Evolutionary conservation across 1,284 basidiomycete genomes (phyloP), one percentile per base, ranked within the genome.

Genomic region (Tilletia setariae): DNA sequence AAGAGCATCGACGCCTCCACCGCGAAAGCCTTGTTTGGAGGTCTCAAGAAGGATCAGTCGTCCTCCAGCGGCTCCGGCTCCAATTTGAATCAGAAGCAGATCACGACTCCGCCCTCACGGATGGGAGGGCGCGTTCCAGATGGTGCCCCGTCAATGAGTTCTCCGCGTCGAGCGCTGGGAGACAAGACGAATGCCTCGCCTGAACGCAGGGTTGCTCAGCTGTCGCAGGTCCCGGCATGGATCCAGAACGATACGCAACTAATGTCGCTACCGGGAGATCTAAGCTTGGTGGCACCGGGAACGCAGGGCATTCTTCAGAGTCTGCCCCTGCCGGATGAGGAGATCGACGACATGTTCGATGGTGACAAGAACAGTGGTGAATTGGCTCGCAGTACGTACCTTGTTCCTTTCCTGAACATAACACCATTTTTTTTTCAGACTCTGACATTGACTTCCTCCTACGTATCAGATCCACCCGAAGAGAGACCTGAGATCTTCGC

Each of bases 161-260:
- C 56, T 61, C 56, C 56, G n/a, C 28, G 56, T 9, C 23, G 28
- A 16, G 56, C 56, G 9, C 32, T 61, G 25, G 56, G 56, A 35
- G 56, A 61, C 56, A 61, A 61, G 56, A 61, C 56, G 56, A 61
- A 61, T 35, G 56, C 56, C 9, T 61, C 56, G 3, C 56, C 56
- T 8, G 28, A 19, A 19, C 23, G 28, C 19, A 40, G 32, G 28
- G 9, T 40, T 30, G 56, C 28, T n/a, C 28, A 32, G 15, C 56
- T 35, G 25, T 30, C 28, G 35, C 25, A 61, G 7, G 9, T 21
- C 32, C 15, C 25, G n/a, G 28, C 30, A 9, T 61, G 25, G 25
- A 61, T 19, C 32, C 28, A 19, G 16, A 35, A 13, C 2, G 56
- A 61, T n/a, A 15, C 28, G 1, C 23, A 28, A 28, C 23, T 1